Base-by-base conservation (phyloP, 2,329 filamentous ascomycete genomes). In the Fusarium cyanostomum region DNA sequence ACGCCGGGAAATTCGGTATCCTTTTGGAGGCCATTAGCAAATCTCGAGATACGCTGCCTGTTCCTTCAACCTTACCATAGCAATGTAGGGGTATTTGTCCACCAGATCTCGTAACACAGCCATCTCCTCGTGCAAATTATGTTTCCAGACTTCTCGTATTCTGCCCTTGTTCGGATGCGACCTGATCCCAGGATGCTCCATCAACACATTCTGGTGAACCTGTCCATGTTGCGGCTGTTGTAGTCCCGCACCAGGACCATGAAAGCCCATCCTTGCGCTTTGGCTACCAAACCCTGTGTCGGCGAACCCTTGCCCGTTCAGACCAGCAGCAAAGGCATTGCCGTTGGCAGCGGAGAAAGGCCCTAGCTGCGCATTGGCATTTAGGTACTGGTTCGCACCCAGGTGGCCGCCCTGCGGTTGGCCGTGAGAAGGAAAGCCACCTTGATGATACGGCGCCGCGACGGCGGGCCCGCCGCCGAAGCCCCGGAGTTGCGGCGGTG, bases 1-100 rank as follows among this genome's bases (percentile, higher is more conserved):
- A 99, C 93, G 55, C 95, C 95, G n/a, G 95, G 95, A 71, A 99
- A 99, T 75, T 98, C 94, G 21, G 95, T 97, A 75, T 99, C 95
- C 94, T 97, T 74, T 48, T 64, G 53, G 28, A 31, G 21, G 10
- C 35, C 38, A 65, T 71, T 56, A 70, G 62, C 43, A 55, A 24
- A 41, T 44, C 31, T 51, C 41, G 18, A 24, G 21, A 46, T 41
- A 24, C 37, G 27, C 21, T 26, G 30, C 38, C 52, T 33, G 26
- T 44, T 53, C 33, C 43, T 44, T 45, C 15, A 42, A 34, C 62
- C 90, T 82, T 81, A 97, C 94, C 95, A 99, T 98, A 70, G 94
- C 94, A 78, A 99, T 94, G 75, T 96, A 98, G 37, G 93, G 92
- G 76, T 96, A 98, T 72, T 91, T 92, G 62, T 96, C 91, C 64